Base-by-base conservation (phyloP, 1,139 yeast species). In the Pichia sorboxylosa region DNA sequence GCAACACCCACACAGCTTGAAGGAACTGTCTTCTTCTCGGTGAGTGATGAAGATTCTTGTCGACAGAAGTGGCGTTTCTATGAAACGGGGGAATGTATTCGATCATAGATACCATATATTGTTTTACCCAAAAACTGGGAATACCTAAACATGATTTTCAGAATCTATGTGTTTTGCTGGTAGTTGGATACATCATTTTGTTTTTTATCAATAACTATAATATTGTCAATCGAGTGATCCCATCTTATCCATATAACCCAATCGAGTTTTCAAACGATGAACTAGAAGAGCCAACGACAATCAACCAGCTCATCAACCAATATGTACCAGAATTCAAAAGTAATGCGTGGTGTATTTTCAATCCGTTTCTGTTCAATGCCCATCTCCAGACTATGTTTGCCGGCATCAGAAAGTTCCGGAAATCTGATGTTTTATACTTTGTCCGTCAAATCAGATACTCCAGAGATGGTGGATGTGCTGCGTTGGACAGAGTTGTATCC, bases 331-430 rank as follows among this genome's bases (percentile, higher is more conserved):
- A 58, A 13, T 59, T 73, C 33, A 46, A 51, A 19, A 48, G 66
- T 30, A 63, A 64, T 9, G 47, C 70, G 4, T 54, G 61, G 45
- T 67, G 78, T 45, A 59, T 72, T 55, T 62, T 79, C 48, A 69
- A 73, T 41, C 92, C 92, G 6, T 54, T 67, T 3, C 55, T 79
- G 28, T 75, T 73, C 52, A 77, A 76, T 42, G 95, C 95, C 17
- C 66, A 77, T 34, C 58, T 83, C 25, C 96, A 85, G 54, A 84
- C 95, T 1, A 49, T 80, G 49, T 76, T 74, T 49, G 71, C 84
- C 31, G 71, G 79, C 4, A 58, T 66, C 20, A 71, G 74, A 19
- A 66, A 68, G 37, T 67, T 69, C 39, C 63, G 71, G n/a, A 59
- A 62, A 28, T 51, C 48, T n/a, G 78, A 77, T 47, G 60, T 59